These are phyloP conservation scores for Middelhovenomyces tepae DNA, from an alignment of 805 yeast genomes.

Conservation along the genomic window DNA sequence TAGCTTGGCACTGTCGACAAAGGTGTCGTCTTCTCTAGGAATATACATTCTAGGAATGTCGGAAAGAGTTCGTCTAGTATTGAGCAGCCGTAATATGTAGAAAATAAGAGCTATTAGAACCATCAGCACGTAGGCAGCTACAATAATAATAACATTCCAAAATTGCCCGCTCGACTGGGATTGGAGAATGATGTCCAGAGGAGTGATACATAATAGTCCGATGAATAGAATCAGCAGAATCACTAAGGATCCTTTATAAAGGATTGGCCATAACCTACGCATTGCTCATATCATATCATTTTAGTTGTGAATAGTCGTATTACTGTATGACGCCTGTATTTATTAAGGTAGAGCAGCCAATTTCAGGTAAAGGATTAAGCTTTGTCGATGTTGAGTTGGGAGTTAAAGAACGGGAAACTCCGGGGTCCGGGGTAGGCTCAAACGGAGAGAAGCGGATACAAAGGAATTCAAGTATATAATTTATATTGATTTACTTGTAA, in stretches of 20 bases:
- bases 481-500: too few species aligned
- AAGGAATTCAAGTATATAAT: too few species aligned
- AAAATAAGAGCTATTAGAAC: slow-evolving; percentile 41
- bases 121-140: slow-evolving; percentile 58
- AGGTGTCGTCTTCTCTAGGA: slow-evolving; percentile 55
- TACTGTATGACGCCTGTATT: too few species aligned
- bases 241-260: slow-evolving; percentile 25
- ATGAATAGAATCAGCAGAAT: slow-evolving; percentile 27
- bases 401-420: neutral
- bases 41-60: slow-evolving; percentile 70
- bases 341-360: neutral
- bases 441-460: too few species aligned
- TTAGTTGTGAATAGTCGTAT: too few species aligned
- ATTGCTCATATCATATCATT: neutral
- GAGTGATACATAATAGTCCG: slow-evolving; percentile 61
- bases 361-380: neutral
- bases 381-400: neutral
- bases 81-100: slow-evolving; percentile 51
- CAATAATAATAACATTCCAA: slow-evolving; percentile 71
- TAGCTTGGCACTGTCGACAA: slow-evolving; percentile 35
- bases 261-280: slow-evolving; percentile 1
- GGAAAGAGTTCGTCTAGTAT: slow-evolving; percentile 47
- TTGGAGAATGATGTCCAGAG: slow-evolving; percentile 67
- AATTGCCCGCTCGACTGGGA: slow-evolving; percentile 58
- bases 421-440: too few species aligned